These are phyloP conservation scores for Penicillium pulvis DNA, from an alignment of 495 filamentous ascomycete species.

Conservation along the genomic window DNA sequence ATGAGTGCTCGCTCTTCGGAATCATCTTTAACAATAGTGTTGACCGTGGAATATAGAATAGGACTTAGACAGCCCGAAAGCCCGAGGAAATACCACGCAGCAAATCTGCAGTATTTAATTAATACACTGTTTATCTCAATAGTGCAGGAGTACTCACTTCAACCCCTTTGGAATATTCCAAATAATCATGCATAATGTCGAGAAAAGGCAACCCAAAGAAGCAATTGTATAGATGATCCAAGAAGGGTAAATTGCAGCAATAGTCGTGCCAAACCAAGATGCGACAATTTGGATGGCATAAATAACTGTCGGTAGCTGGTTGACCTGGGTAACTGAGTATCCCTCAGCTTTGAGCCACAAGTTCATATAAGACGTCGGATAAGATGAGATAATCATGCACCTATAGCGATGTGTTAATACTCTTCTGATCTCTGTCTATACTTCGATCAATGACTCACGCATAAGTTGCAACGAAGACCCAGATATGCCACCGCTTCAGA, in stretches of 20 bases:
- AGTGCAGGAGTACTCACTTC: slow-evolving; percentile 31
- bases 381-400: slow-evolving; percentile 47
- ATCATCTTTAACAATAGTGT: slow-evolving; percentile 48
- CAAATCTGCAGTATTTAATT: slow-evolving; percentile 30
- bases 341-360: slow-evolving; percentile 50
- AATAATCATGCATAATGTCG: slow-evolving; percentile 45
- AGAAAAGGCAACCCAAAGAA: slow-evolving; percentile 37
- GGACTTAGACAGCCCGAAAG: slow-evolving; percentile 43
- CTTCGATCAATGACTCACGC: slow-evolving; percentile 30
- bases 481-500: slow-evolving; percentile 49
- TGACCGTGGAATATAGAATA: slow-evolving; percentile 49
- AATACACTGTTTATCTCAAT: background rate
- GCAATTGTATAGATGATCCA: slow-evolving; percentile 45
- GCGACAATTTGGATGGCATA: slow-evolving; percentile 46
- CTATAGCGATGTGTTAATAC: slow-evolving; percentile 10
- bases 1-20: slow-evolving; percentile 51
- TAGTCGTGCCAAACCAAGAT: slow-evolving; percentile 47
- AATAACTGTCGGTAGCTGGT: slow-evolving; percentile 46
- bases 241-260: slow-evolving; percentile 48
- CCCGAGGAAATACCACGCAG: slow-evolving; percentile 50
- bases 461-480: slow-evolving; percentile 47
- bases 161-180: slow-evolving; percentile 46
- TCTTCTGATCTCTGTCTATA: background rate
- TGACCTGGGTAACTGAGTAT: slow-evolving; percentile 50
- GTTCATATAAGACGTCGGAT: slow-evolving; percentile 45